Percentiles rank a stretch among this genome's conserved stretches.
Evolutionary conservation across 805 yeast species (phyloP).

Genomic region (Suhomyces sp.): DNA sequence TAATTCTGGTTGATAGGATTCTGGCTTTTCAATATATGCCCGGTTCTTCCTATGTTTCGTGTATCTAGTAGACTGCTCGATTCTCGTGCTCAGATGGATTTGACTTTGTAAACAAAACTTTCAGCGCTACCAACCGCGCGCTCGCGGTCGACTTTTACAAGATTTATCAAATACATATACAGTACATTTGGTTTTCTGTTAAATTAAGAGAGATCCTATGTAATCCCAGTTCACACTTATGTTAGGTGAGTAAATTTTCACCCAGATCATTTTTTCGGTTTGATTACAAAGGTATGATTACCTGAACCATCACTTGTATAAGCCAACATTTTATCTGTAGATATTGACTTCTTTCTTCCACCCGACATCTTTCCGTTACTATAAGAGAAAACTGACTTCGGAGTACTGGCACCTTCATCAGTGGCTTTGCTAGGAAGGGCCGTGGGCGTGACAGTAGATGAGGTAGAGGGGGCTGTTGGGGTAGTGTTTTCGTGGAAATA

Average conservation of each 20-base stretch:
- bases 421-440: not conserved
- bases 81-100: not conserved
- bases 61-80: not conserved
- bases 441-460: conserved; percentile 2
- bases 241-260: not conserved
- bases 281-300: conserved; percentile 35
- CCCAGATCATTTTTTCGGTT: conserved; percentile 25
- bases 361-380: conserved; percentile 24
- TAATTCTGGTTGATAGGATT: not conserved
- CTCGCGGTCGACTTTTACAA: not conserved
- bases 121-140: conserved; percentile 1
- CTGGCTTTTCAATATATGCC: not conserved
- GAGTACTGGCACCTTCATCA: conserved; percentile 11
- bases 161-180: not conserved
- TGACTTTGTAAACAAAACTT: not conserved
- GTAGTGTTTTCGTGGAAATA: conserved; percentile 15
- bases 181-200: not conserved
- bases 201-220: not conserved
- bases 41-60: not conserved
- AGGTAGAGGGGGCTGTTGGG: not conserved
- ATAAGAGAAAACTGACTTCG: conserved; percentile 21
- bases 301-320: conserved; percentile 41
- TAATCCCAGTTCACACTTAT: not conserved
- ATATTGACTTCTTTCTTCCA: conserved; percentile 17
- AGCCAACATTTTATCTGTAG: conserved; percentile 37